Evolutionary conservation across 2,329 filamentous ascomycete genomes (phyloP).

Genomic region (Colletotrichum karsti): DNA sequence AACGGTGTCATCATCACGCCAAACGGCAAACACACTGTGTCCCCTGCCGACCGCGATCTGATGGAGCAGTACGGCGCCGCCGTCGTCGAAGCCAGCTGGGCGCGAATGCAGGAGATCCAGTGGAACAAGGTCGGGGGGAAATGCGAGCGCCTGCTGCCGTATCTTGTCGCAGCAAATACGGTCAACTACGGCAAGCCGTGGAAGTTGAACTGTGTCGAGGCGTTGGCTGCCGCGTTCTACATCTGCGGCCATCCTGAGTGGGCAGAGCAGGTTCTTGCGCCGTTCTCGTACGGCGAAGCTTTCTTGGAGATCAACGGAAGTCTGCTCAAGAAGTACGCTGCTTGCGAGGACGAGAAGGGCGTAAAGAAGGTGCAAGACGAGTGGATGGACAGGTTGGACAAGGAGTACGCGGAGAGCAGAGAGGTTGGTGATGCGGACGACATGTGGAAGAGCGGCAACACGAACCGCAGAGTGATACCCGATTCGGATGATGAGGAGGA

Average conservation of each 20-base stretch:
- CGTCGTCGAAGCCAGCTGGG: constrained; percentile 98
- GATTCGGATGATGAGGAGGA: constrained; percentile 66
- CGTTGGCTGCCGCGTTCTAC: constrained; percentile 88
- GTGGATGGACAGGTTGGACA: constrained; percentile 91
- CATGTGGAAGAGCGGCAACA: constrained; percentile 91
- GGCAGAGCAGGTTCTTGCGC: constrained; percentile 83
- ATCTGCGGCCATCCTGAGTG: constrained; percentile 94
- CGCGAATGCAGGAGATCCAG: constrained; percentile 88
- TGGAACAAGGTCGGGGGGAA: constrained; percentile 93
- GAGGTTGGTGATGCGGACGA: constrained; percentile 73
- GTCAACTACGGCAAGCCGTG: constrained; percentile 98
- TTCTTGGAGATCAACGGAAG: constrained; percentile 92
- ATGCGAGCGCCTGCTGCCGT: constrained; percentile 89
- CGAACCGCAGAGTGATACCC: constrained; percentile 70
- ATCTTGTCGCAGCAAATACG: constrained; percentile 94
- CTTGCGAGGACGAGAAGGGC: constrained; percentile 80
- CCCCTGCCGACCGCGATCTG: constrained; percentile 81
- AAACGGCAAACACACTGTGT: constrained; percentile 87
- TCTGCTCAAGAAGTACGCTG: constrained; percentile 84
- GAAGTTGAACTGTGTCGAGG: constrained; percentile 95
- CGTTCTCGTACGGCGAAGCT: constrained; percentile 87
- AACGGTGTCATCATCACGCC: constrained; percentile 93
- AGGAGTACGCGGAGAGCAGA: constrained; percentile 85
- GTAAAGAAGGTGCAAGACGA: constrained; percentile 86
- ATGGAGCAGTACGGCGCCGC: constrained; percentile 91